A percentile compares a stretch with the other conserved stretches of the same genome.
phyloP scores from a whole-genome alignment of 202 grass and related monocot genomes.

The Elaeis oleifera region DNA sequence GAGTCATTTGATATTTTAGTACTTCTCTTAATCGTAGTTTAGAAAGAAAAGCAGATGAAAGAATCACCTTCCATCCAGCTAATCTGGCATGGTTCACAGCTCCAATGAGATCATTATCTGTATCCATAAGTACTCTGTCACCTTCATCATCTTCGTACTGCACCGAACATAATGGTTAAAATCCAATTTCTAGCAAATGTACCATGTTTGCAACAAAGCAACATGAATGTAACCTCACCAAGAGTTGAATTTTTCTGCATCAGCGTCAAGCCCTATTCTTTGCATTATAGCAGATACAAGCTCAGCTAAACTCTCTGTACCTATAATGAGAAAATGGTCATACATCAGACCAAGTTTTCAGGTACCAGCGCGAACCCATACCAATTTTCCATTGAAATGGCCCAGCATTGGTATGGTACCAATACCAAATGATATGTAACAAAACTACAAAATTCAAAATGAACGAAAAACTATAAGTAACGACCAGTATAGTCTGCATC shows the following conservation, averaged over 20 bases:
- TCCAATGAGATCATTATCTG: constrained; percentile 58
- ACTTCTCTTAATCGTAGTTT: background rate
- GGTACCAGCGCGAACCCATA: no score
- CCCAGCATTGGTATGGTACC: no score
- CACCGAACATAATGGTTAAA: constrained; percentile 26
- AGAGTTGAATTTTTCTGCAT: constrained; percentile 56
- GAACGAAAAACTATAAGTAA: no score
- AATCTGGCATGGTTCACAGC: constrained; percentile 70
- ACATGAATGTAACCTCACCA: constrained; percentile 44
- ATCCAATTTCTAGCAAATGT: background rate
- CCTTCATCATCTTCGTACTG: constrained; percentile 99
- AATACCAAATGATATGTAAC: no score
- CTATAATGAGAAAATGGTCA: constrained; percentile 28
- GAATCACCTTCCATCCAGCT: constrained; percentile 60
- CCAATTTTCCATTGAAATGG: no score
- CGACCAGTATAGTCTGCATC: no score
- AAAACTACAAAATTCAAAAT: no score
- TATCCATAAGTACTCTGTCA: constrained; percentile 65
- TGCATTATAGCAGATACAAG: constrained; percentile 53
- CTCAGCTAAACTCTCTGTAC: constrained; percentile 54
- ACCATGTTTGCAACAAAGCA: background rate
- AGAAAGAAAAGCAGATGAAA: constrained; percentile 8
- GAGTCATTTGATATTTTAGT: no score
- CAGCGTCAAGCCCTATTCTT: constrained; percentile 48
- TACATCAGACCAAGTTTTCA: background rate